Evolutionary conservation across 2,329 filamentous ascomycete genomes (phyloP).

Genomic region (Penicillium sp.): DNA sequence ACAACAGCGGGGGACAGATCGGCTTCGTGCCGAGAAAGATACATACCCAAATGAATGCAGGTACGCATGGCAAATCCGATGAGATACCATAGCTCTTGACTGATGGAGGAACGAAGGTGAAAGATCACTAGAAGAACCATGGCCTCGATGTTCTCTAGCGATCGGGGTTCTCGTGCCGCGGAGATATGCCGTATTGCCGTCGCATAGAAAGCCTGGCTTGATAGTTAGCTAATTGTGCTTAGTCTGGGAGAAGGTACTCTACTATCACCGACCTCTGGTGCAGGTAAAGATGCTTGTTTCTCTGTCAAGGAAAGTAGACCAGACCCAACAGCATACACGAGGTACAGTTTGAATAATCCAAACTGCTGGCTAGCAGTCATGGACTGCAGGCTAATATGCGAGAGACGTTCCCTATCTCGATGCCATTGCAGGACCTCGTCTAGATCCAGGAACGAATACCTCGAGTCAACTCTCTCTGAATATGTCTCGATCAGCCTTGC

Average conservation of each 20-base stretch:
- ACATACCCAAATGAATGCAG: constrained; percentile 6
- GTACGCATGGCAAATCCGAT: constrained; percentile 9
- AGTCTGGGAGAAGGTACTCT: no score
- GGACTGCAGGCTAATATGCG: neutral
- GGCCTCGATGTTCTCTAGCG: constrained; percentile 6
- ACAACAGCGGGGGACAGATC: neutral
- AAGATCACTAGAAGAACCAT: constrained; percentile 8
- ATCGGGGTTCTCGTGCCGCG: constrained; percentile 4
- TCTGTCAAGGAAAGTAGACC: neutral
- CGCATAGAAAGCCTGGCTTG: neutral
- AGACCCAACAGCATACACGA: neutral
- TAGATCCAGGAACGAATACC: neutral
- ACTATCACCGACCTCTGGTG: neutral
- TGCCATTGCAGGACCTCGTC: neutral
- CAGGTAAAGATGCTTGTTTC: neutral
- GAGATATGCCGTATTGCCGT: constrained; percentile 3
- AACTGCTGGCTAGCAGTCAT: neutral
- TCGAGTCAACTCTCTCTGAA: neutral
- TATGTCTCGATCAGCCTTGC: neutral
- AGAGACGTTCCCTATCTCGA: neutral
- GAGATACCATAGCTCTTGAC: constrained; percentile 8
- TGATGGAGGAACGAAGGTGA: constrained; percentile 9
- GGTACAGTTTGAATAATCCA: neutral
- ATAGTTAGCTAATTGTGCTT: neutral
- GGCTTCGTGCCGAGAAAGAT: neutral